Conservation (phyloP, 2,329 filamentous ascomycete species). For the Aspergillus ochraceoroseus region DNA sequence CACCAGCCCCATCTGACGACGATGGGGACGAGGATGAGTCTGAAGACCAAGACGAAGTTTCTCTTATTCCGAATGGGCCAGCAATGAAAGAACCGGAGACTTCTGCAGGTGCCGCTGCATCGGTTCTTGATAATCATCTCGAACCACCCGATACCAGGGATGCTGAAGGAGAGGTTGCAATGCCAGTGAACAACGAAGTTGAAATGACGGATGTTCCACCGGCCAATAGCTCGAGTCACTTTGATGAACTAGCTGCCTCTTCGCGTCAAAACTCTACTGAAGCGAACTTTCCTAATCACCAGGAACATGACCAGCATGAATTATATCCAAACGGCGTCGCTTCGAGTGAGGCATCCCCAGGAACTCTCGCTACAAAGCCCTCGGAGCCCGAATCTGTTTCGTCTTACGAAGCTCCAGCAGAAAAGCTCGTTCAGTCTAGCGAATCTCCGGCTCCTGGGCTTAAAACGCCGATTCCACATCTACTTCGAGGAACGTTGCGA, state of each 20-base stretch:
- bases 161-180: constrained; percentile 6
- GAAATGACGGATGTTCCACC: constrained; percentile 1
- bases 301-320: constrained; percentile 21
- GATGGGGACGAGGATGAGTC: constrained; percentile 26
- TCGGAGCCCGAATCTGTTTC: constrained; percentile 45
- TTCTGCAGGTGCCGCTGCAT: constrained; percentile 18
- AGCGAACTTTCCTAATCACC: constrained; percentile 7
- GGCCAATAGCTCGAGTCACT: constrained; percentile 13
- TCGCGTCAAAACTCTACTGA: constrained; percentile 9
- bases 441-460: constrained; percentile 42
- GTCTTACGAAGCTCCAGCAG: constrained; percentile 35
- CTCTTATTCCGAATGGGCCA: constrained; percentile 31
- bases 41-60: constrained; percentile 36
- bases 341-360: constrained; percentile 43
- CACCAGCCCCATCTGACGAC: constrained; percentile 20
- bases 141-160: constrained; percentile 14
- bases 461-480: constrained; percentile 71
- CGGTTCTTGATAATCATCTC: constrained; percentile 20
- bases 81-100: constrained; percentile 33
- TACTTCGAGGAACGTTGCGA: constrained; percentile 80
- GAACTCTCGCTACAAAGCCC: constrained; percentile 42
- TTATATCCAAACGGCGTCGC: constrained; percentile 29
- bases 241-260: constrained; percentile 4
- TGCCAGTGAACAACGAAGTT: neutral
- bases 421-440: constrained; percentile 35